A percentile compares a stretch with the other conserved stretches of the same genome.
These are phyloP conservation scores for Deuterostichococcus epilithicus DNA, from an alignment of 139 green algal genomes.

Conservation along the genomic window DNA sequence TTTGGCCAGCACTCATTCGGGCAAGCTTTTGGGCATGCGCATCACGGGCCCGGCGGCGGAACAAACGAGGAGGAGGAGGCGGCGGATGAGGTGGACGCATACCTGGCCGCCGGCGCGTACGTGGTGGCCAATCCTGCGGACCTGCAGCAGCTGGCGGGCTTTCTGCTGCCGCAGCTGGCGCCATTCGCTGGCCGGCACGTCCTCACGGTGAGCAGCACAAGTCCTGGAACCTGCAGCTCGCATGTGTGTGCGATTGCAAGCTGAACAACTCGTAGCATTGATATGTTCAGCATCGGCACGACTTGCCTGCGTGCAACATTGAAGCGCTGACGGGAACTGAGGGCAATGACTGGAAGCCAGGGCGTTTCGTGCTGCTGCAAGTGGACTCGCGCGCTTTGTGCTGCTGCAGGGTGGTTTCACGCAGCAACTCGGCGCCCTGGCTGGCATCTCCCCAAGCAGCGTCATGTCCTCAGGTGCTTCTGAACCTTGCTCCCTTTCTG, in stretches of 20 bases:
- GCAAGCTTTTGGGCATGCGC: not conserved
- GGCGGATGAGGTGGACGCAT: not conserved
- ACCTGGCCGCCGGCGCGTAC: not conserved
- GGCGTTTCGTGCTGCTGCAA: not conserved
- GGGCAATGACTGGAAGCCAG: not conserved
- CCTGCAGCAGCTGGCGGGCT: not conserved
- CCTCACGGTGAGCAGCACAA: slow-evolving; percentile 4
- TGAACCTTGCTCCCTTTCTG: too few species aligned
- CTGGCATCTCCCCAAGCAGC: not conserved
- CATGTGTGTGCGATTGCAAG: not conserved
- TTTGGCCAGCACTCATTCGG: too few species aligned
- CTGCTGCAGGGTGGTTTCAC: not conserved
- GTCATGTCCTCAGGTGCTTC: not conserved
- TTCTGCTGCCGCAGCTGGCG: slow-evolving; percentile 14
- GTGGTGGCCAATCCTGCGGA: not conserved
- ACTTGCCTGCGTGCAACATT: not conserved
- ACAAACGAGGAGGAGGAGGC: not conserved
- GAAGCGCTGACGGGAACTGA: not conserved
- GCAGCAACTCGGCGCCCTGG: not conserved
- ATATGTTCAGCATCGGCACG: not conserved
- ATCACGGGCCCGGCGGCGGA: too few species aligned
- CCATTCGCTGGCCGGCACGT: slow-evolving; percentile 9
- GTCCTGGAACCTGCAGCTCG: too few species aligned
- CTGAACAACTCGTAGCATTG: not conserved
- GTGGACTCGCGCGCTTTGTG: not conserved